Evolutionary conservation across 257 asterid species (phyloP), one percentile per base, ranked within the genome.

Genomic region (Thymus mandschuricus): DNA sequence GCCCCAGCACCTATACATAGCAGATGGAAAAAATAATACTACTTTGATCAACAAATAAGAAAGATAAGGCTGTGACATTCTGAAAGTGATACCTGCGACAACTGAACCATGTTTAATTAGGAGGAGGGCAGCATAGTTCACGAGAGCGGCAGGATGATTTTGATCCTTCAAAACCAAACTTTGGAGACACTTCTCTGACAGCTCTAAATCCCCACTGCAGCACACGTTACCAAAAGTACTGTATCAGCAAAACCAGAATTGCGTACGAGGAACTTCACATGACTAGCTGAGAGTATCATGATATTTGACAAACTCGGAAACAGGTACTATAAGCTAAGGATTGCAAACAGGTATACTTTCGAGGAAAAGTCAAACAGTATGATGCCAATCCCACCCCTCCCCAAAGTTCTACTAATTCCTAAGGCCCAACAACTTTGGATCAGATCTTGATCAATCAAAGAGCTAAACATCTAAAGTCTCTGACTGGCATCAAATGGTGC

Each of bases 131-230:
- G 96, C 90, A 82, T 89, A 95, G 84, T 92, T 95, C 76, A 81
- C 81, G 75, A 95, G 84, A 68, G 99, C 92, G 8, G 95, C 89
- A 44, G 99, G 98, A 76, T 92, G 99, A 68, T 95, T 88, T 68
- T 88, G 99, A 81, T 92, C 99, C 85, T 89, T 89, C 75, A 95
- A 71, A 73, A 89, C 82, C 79, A 95, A 76, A 70, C 82, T 88
- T 68, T 89, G 98, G 79, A 88, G 88, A 81, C 92, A 89, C 85
- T 86, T 88, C 60, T 87, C 93, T 48, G 99, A 86, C 78, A 83
- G 90, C 79, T 95, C 98, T 80, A 88, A 73, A 76, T 81, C 41
- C 68, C 99, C 99, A 75, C 99, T 92, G 86, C 74, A 75, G 66
- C 12, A 79, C 56, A 77, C 40, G 60, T 68, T 49, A 52, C 57